phyloP scores from a whole-genome alignment of 1,284 basidiomycete genomes.

The Puccinia brachypodii region DNA sequence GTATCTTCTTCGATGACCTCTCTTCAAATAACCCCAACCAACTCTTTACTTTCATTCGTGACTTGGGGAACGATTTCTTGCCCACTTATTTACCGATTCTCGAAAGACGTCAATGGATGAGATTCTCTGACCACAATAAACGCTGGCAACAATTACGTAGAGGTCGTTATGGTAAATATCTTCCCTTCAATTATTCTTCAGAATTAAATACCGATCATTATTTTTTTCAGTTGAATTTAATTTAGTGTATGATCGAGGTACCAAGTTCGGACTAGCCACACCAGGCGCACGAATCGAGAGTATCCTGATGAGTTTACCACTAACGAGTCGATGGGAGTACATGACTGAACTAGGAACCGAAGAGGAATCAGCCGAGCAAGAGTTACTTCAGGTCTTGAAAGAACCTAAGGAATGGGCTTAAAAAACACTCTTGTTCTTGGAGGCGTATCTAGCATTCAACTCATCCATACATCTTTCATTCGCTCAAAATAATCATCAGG shows the following conservation, averaged over 20 bases:
- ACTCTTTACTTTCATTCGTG: constrained; percentile 73
- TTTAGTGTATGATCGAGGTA: constrained; percentile 72
- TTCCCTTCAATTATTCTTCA: constrained; percentile 57
- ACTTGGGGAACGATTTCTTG: constrained; percentile 74
- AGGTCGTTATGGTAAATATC: constrained; percentile 45
- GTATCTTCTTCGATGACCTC: constrained; percentile 96
- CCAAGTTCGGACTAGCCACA: constrained; percentile 78
- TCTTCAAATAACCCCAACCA: constrained; percentile 65
- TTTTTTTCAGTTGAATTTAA: constrained; percentile 93
- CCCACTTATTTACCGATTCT: constrained; percentile 85
- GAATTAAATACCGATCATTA: constrained; percentile 60
- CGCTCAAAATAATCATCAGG: too few species aligned
- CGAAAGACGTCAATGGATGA: constrained; percentile 62
- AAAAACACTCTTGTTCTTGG: too few species aligned
- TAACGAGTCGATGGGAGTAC: constrained; percentile 91
- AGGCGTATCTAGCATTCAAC: too few species aligned
- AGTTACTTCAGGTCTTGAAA: constrained; percentile 69
- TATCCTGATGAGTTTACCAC: constrained; percentile 68
- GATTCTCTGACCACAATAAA: constrained; percentile 67
- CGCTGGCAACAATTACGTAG: constrained; percentile 87
- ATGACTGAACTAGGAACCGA: constrained; percentile 66
- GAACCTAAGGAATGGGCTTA: constrained; percentile 71
- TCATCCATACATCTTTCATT: too few species aligned
- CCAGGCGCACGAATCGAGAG: constrained; percentile 89
- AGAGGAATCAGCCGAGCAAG: constrained; percentile 69